These are phyloP conservation scores for Aurantiochytrium sp. DNA, from an alignment of 108 stramenopile genomes.

Conservation along the genomic window DNA sequence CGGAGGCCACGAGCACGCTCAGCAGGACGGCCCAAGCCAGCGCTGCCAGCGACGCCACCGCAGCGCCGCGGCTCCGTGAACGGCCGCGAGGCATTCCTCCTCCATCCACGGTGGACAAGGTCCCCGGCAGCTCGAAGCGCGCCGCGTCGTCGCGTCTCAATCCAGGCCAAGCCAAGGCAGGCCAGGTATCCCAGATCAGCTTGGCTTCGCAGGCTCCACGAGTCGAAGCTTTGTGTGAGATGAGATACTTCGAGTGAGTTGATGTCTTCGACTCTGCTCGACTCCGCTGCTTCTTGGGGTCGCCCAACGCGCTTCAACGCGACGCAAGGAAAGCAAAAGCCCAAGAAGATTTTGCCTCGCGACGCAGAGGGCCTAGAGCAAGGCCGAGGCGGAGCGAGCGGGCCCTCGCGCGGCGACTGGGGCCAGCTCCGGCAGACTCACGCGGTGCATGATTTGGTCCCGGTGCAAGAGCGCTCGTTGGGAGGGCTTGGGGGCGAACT, in stretches of 20 bases:
- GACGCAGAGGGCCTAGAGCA: not conserved
- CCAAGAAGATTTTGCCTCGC: not conserved
- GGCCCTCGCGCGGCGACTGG: not conserved
- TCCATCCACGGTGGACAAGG: no score
- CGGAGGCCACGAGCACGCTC: not conserved
- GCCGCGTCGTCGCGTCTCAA: no score
- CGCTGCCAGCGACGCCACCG: not conserved
- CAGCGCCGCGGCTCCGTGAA: not conserved
- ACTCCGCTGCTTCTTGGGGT: no score
- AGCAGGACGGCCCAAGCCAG: not conserved
- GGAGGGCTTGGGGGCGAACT: not conserved
- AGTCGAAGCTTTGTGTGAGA: no score
- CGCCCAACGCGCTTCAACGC: no score
- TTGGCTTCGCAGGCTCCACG: no score
- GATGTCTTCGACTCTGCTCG: no score
- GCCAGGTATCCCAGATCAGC: no score
- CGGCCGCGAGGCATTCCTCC: no score
- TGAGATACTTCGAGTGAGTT: no score
- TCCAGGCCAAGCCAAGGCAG: no score
- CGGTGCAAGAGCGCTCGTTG: not conserved
- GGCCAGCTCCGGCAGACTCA: not conserved
- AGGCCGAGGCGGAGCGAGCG: not conserved
- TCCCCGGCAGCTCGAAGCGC: no score
- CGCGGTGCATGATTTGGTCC: conserved; percentile 10
- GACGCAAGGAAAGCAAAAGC: not conserved